phyloP scores from a whole-genome alignment of 768 basidiomycete species.

The Grammothele lineata region DNA sequence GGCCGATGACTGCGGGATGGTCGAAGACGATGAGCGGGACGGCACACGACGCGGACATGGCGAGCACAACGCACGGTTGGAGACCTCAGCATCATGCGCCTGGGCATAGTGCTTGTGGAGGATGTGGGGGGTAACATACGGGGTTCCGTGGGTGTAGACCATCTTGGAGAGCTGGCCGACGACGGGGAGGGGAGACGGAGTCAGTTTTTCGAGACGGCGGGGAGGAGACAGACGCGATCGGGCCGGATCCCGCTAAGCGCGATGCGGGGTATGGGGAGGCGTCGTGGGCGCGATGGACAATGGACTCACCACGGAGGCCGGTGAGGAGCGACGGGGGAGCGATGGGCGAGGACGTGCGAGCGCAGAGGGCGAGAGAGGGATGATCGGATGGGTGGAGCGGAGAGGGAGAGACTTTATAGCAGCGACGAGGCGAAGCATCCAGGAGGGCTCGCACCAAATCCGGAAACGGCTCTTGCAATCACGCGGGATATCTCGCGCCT shows the following conservation, averaged over 20 bases:
- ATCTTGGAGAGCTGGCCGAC: conserved; percentile 35
- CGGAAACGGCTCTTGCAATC: conserved; percentile 14
- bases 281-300: no score
- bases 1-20: conserved; percentile 68
- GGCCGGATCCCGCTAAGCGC: no score
- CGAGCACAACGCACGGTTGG: conserved; percentile 57
- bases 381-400: conserved; percentile 8
- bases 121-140: conserved; percentile 86
- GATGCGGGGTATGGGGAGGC: no score
- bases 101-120: conserved; percentile 85
- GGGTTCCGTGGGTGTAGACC: conserved; percentile 69
- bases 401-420: conserved; percentile 13
- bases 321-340: conserved; percentile 2
- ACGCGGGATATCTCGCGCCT: conserved; percentile 8
- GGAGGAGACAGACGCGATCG: no score
- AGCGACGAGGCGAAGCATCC: conserved; percentile 14
- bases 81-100: conserved; percentile 59
- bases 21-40: no score
- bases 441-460: conserved; percentile 3
- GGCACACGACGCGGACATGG: no score
- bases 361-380: no score
- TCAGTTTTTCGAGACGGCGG: no score
- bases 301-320: background rate
- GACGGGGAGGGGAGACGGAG: no score
- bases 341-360: conserved; percentile 8